phyloP scores from a whole-genome alignment of 768 basidiomycete genomes.

The Pleurotus citrinopileatus region DNA sequence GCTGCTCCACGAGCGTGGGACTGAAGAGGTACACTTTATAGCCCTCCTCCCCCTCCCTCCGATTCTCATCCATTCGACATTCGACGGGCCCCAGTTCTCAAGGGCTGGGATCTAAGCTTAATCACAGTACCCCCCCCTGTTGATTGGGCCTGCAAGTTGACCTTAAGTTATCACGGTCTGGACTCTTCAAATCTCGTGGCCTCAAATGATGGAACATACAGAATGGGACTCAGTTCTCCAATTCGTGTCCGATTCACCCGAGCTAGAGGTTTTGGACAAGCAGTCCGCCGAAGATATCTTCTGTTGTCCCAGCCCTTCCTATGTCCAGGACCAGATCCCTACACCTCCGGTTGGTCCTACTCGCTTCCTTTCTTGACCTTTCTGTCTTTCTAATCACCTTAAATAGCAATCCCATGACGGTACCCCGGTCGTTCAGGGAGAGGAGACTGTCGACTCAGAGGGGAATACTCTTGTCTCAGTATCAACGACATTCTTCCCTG shows the following conservation, averaged over 20 bases:
- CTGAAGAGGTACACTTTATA: too few relatives aligned
- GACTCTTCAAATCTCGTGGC: too few relatives aligned
- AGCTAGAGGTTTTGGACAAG: conserved; percentile 38
- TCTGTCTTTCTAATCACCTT: conserved; percentile 6
- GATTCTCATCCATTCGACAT: too few relatives aligned
- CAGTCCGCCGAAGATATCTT: too few relatives aligned
- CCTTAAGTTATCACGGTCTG: too few relatives aligned
- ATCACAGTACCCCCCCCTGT: too few relatives aligned
- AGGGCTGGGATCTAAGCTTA: too few relatives aligned
- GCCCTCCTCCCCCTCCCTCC: too few relatives aligned
- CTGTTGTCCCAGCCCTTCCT: too few relatives aligned
- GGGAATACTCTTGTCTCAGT: conserved; percentile 59
- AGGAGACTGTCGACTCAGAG: conserved; percentile 26
- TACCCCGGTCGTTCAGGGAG: conserved; percentile 34
- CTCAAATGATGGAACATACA: conserved; percentile 34
- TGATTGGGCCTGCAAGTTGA: too few relatives aligned
- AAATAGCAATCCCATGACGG: conserved; percentile 44
- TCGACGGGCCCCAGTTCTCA: too few relatives aligned
- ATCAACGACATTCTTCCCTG: conserved; percentile 80
- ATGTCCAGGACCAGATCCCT: conserved; percentile 40
- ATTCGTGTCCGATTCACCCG: conserved; percentile 50
- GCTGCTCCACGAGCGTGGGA: too few relatives aligned
- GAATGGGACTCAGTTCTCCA: conserved; percentile 66
- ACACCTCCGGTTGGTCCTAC: conserved; percentile 57
- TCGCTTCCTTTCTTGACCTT: background rate